phyloP scores from a whole-genome alignment of 805 yeast genomes.

The Isabelozyma rhagii region DNA sequence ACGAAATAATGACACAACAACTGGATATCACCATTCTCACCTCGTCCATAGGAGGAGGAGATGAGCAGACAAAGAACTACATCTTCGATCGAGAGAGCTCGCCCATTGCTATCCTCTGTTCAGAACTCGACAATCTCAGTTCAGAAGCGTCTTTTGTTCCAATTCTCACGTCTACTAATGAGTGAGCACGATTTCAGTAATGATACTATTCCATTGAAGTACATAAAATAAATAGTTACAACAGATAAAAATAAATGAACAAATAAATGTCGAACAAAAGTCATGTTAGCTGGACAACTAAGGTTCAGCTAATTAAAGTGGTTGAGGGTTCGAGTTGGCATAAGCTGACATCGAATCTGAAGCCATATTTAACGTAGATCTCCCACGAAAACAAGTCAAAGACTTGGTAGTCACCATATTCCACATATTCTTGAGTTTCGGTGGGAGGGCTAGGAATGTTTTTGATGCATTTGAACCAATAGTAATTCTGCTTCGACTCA shows the following conservation, averaged over 20 bases:
- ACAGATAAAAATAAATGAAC: not conserved
- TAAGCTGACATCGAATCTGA: conserved; percentile 32
- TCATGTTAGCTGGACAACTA: not conserved
- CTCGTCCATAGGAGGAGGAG: not conserved
- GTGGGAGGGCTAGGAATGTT: conserved; percentile 3
- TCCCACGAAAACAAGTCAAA: conserved; percentile 43
- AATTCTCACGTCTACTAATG: not conserved
- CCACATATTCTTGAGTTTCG: conserved; percentile 10
- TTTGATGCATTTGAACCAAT: conserved; percentile 17
- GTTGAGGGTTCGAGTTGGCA: conserved; percentile 29
- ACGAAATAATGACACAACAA: not conserved
- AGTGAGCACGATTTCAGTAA: not conserved
- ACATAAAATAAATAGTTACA: not conserved
- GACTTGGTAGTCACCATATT: conserved; percentile 38
- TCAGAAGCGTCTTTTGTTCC: not conserved
- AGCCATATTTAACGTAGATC: conserved; percentile 32
- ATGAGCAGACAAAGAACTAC: not conserved
- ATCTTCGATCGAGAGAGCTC: not conserved
- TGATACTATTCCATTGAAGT: not conserved
- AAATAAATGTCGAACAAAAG: not conserved
- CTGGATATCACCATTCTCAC: not conserved
- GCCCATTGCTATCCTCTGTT: not conserved
- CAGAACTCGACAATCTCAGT: not conserved
- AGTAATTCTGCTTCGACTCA: conserved; percentile 4
- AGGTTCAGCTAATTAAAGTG: not conserved